These are phyloP conservation scores for Suillus weaverae DNA, from an alignment of 768 basidiomycete species.

Conservation along the genomic window DNA sequence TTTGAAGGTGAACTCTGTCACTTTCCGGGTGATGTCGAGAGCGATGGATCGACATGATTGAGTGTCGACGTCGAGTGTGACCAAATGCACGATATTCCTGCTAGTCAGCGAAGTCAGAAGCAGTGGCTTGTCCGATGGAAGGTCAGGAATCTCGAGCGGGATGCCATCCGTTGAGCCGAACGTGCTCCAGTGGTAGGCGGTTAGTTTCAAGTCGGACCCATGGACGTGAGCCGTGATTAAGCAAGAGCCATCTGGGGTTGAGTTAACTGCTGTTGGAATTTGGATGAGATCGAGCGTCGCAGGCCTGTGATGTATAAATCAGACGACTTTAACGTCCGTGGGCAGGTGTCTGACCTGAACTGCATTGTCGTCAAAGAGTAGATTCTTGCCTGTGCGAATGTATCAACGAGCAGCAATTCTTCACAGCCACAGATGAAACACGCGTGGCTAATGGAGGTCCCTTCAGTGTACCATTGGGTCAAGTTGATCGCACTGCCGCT, in stretches of 20 bases:
- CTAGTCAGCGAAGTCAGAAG: constrained; percentile 47
- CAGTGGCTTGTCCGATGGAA: constrained; percentile 22
- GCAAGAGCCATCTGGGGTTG: constrained; percentile 58
- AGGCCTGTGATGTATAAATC: constrained; percentile 33
- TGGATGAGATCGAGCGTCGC: constrained; percentile 41
- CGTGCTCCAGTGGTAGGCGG: constrained; percentile 54
- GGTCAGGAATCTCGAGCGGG: constrained; percentile 31
- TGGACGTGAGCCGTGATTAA: constrained; percentile 36
- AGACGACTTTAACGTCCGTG: neutral
- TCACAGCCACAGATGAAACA: constrained; percentile 51
- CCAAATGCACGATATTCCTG: constrained; percentile 42
- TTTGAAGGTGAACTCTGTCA: constrained; percentile 57
- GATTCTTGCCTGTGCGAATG: constrained; percentile 41
- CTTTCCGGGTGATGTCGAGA: constrained; percentile 53
- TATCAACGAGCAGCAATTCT: constrained; percentile 53
- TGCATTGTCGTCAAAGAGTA: constrained; percentile 55
- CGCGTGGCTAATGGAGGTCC: constrained; percentile 30
- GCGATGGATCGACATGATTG: constrained; percentile 42
- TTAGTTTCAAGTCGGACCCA: constrained; percentile 23
- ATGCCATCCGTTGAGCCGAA: constrained; percentile 54
- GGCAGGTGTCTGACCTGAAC: constrained; percentile 43
- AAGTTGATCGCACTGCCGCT: constrained; percentile 44
- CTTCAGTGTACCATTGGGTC: constrained; percentile 40
- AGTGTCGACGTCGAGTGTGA: constrained; percentile 37
- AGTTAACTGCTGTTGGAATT: constrained; percentile 38